Evolutionary conservation across 371 early-diverging fungal genomes (phyloP), one percentile per base, ranked within the genome.

Genomic region (Mucor velutinosus): DNA sequence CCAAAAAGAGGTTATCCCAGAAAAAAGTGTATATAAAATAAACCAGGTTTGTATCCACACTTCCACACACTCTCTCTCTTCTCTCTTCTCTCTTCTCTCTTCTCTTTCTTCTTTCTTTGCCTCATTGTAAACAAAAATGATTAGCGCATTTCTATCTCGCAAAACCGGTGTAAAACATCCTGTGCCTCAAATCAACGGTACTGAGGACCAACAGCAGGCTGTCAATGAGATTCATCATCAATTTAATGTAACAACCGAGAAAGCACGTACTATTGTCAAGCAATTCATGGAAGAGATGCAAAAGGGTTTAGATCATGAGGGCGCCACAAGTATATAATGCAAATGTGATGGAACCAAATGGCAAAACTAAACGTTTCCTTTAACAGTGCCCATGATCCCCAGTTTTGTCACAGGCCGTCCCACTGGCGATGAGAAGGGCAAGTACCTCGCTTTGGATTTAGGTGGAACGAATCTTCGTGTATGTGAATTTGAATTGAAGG

Each of bases 391-490:
- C 32, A 82, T 79, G 86, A 86, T 96, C 66, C 96, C 97, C 15
- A 91, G 94, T n/a, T 96, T 84, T 80, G 94, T 97, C 55, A 83
- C 85, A 25, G 81, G 87, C 19, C 80, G 87, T 14, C 96, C 96
- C 8, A 90, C 87, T 15, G 95, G 95, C 35, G 70, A 86, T 68
- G 97, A 97, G 73, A 86, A 74, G 23, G 97, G 97, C 49, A 82
- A 84, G 15, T 95, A 86, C 73, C 85, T 98, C 49, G 95, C 95
- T 7, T 83, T 98, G 60, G 97, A 97, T 76, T 78, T 97, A 23
- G 98, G 97, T 56, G 97, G 97, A 58, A 94, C 95, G 51, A 94
- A 95, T 74, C 84, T 97, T 67, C 90, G 98, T 12, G 94, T 97
- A 1, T 94, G 93, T 73, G 86, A 58, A 51, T 58, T 69, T 33